Evolutionary conservation across 2,329 filamentous ascomycete genomes (phyloP).

Genomic region (Polytolypa hystricis): DNA sequence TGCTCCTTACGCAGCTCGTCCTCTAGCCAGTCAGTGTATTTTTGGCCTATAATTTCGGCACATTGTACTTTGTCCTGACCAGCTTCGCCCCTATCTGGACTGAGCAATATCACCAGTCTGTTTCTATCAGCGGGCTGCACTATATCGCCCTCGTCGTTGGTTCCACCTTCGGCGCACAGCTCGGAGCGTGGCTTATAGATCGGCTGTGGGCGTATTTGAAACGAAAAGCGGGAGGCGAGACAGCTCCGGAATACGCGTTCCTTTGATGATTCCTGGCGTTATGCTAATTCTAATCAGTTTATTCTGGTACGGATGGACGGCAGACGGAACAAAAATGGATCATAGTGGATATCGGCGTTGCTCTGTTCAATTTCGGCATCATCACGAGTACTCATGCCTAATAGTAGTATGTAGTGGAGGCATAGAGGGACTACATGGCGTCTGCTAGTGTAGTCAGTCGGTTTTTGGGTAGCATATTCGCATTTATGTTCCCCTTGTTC

Average conservation of each 20-base stretch:
- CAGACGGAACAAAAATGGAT: constrained; percentile 43
- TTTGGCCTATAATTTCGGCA: constrained; percentile 48
- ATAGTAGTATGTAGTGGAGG: constrained; percentile 30
- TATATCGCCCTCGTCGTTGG: constrained; percentile 53
- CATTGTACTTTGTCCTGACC: constrained; percentile 52
- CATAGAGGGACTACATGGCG: constrained; percentile 36
- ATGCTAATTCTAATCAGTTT: constrained; percentile 43
- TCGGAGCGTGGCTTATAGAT: constrained; percentile 24
- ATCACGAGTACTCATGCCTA: constrained; percentile 36
- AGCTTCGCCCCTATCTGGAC: constrained; percentile 51
- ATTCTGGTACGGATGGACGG: constrained; percentile 49
- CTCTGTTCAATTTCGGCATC: constrained; percentile 38
- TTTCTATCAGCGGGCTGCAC: constrained; percentile 49
- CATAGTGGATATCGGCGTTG: constrained; percentile 43
- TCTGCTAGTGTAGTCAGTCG: constrained; percentile 38
- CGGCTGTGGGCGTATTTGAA: constrained; percentile 9
- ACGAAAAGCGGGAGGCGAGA: not conserved
- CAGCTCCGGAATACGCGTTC: constrained; percentile 38
- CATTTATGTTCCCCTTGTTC: constrained; percentile 42
- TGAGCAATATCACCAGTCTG: constrained; percentile 42
- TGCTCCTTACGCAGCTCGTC: constrained; percentile 47
- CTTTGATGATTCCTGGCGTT: constrained; percentile 44
- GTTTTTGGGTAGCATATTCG: constrained; percentile 36
- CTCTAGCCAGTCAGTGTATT: constrained; percentile 45
- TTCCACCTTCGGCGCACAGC: constrained; percentile 45